phyloP scores from a whole-genome alignment of 441 rosid genomes.

The Jatropha podagrica region DNA sequence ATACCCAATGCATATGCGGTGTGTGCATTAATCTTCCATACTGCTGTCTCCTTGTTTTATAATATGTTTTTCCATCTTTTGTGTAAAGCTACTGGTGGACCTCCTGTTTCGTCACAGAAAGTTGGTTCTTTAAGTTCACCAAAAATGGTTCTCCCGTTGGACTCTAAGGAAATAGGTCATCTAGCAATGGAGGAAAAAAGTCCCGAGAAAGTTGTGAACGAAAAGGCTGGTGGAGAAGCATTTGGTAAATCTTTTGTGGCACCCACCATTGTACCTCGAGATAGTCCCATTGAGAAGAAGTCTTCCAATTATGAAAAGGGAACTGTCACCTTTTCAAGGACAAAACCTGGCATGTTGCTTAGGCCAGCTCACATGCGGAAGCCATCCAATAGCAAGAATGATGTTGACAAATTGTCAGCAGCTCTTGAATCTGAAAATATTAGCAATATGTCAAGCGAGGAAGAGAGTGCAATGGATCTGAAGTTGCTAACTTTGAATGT shows the following conservation, averaged over 20 bases:
- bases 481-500: slow-evolving; percentile 27
- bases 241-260: slow-evolving; percentile 35
- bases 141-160: slow-evolving; percentile 35
- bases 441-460: slow-evolving; percentile 27
- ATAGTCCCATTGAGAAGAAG: slow-evolving; percentile 50
- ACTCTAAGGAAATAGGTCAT: slow-evolving; percentile 35
- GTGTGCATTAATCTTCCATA: slow-evolving; percentile 8
- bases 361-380: slow-evolving; percentile 79
- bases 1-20: background rate
- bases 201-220: slow-evolving; percentile 24
- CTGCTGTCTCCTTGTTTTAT: slow-evolving; percentile 14
- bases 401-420: slow-evolving; percentile 44
- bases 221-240: slow-evolving; percentile 45
- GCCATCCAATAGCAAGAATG: slow-evolving; percentile 56
- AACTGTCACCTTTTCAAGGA: slow-evolving; percentile 66
- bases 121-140: slow-evolving; percentile 45
- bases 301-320: slow-evolving; percentile 47
- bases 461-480: slow-evolving; percentile 34
- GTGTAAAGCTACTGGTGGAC: slow-evolving; percentile 65
- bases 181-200: slow-evolving; percentile 37
- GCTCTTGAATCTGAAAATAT: slow-evolving; percentile 43
- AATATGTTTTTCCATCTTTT: slow-evolving; percentile 28
- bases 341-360: slow-evolving; percentile 85
- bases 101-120: slow-evolving; percentile 45
- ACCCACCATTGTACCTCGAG: slow-evolving; percentile 43